These are phyloP conservation scores for Schwanniomyces sp. DNA, from an alignment of 805 yeast species.

Conservation along the genomic window DNA sequence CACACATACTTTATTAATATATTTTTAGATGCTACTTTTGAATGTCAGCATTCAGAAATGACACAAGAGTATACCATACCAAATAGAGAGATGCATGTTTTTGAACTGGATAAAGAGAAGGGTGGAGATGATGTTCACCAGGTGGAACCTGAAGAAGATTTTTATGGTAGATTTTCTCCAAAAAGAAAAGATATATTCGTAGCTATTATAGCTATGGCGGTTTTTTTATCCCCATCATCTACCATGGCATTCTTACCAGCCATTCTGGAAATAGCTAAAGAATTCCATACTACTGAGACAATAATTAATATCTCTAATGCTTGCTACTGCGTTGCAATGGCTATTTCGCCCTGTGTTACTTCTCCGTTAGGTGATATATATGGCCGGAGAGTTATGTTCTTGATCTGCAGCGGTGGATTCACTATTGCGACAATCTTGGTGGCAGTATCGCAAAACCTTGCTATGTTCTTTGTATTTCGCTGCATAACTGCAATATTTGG, in stretches of 20 bases:
- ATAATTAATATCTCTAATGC: conserved; percentile 52
- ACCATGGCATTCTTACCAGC: conserved; percentile 52
- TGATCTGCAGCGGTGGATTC: conserved; percentile 36
- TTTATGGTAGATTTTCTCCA: not conserved
- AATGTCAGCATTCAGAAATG: not conserved
- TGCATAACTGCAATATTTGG: conserved; percentile 51
- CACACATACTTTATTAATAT: not conserved
- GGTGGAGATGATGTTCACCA: not conserved
- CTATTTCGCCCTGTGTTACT: conserved; percentile 49
- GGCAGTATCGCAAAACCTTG: conserved; percentile 50
- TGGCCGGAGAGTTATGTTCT: conserved; percentile 46
- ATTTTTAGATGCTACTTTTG: not conserved
- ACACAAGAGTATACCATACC: not conserved
- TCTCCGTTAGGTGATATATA: conserved; percentile 54
- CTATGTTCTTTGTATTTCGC: conserved; percentile 55
- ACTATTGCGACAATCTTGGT: conserved; percentile 22
- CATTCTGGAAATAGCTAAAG: conserved; percentile 46
- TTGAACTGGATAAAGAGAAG: not conserved
- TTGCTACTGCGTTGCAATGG: conserved; percentile 50
- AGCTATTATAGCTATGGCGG: conserved; percentile 17
- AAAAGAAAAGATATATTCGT: conserved; percentile 1
- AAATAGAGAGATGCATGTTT: not conserved
- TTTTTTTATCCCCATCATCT: conserved; percentile 46
- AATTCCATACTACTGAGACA: conserved; percentile 45
- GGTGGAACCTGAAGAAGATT: not conserved